Conservation (phyloP, 495 filamentous ascomycete genomes). For the Lepidopterella palustris region DNA sequence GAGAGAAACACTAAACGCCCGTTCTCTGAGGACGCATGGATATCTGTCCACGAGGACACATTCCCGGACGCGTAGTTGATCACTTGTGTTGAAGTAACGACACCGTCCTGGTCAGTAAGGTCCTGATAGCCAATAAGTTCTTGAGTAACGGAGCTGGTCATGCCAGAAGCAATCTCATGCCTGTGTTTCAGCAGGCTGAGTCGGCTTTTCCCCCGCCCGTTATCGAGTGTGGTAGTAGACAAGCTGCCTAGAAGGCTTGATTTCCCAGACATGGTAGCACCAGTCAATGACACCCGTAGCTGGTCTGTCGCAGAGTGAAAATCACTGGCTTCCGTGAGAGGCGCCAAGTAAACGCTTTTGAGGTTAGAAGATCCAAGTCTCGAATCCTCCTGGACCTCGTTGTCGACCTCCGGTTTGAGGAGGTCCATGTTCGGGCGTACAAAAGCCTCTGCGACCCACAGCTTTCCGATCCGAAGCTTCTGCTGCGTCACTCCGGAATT, state of each 20-base stretch:
- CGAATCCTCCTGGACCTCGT: conserved; percentile 2
- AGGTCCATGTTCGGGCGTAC: conserved; percentile 48
- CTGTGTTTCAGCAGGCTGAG: conserved; percentile 83
- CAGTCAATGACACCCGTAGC: conserved; percentile 83
- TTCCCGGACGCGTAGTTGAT: conserved; percentile 84
- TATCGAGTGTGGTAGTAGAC: conserved; percentile 80
- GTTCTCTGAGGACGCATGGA: conserved; percentile 65
- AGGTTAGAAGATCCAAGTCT: not conserved
- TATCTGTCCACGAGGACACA: conserved; percentile 89
- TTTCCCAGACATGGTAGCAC: conserved; percentile 89
- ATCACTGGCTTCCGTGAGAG: not conserved
- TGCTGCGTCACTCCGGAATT: conserved; percentile 25
- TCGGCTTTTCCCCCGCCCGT: conserved; percentile 82
- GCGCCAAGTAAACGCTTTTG: not conserved
- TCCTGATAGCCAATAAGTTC: conserved; percentile 80
- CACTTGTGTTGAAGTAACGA: conserved; percentile 44
- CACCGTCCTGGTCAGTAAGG: conserved; percentile 16
- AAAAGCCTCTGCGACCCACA: conserved; percentile 87
- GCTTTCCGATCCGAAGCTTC: conserved; percentile 43
- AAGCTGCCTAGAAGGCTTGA: conserved; percentile 84
- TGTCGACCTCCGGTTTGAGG: not conserved
- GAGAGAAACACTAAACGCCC: conserved; percentile 80
- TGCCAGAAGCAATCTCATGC: conserved; percentile 86
- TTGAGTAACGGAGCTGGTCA: conserved; percentile 89
- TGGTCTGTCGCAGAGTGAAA: conserved; percentile 51